phyloP scores from a whole-genome alignment of 2,329 filamentous ascomycete genomes.

The Furcasterigmium furcatum region DNA sequence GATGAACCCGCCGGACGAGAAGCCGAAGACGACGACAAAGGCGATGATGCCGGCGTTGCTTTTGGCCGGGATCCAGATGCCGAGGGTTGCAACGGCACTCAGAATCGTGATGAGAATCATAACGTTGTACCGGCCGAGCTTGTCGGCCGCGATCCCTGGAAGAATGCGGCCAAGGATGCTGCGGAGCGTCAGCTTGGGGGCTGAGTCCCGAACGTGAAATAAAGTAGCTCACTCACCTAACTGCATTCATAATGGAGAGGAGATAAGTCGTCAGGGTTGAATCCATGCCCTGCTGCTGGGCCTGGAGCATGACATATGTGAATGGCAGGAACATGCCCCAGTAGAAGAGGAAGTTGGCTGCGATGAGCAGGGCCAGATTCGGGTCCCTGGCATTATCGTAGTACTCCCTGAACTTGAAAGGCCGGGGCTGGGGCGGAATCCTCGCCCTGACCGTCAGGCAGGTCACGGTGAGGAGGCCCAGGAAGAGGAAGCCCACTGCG shows the following conservation, averaged over 20 bases:
- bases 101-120: slow-evolving; percentile 49
- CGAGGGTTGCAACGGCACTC: slow-evolving; percentile 40
- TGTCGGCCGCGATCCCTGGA: slow-evolving; percentile 45
- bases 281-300: slow-evolving; percentile 38
- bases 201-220: too few relatives aligned
- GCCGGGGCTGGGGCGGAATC: slow-evolving; percentile 41
- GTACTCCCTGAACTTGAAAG: slow-evolving; percentile 45
- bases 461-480: slow-evolving; percentile 30
- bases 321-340: slow-evolving; percentile 52
- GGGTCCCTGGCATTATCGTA: slow-evolving; percentile 41
- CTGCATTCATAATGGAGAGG: slow-evolving; percentile 55
- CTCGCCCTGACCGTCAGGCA: slow-evolving; percentile 34
- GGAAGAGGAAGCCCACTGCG: slow-evolving; percentile 41
- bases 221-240: slow-evolving; percentile 32
- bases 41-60: slow-evolving; percentile 56
- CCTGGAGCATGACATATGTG: slow-evolving; percentile 49
- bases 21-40: slow-evolving; percentile 67
- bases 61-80: slow-evolving; percentile 45
- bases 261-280: slow-evolving; percentile 40
- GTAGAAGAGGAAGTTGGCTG: slow-evolving; percentile 52
- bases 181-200: neutral
- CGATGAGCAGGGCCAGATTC: slow-evolving; percentile 36
- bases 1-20: slow-evolving; percentile 64
- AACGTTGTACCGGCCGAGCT: slow-evolving; percentile 41
- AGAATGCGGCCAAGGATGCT: slow-evolving; percentile 50